Conservation (phyloP, 176 grass and related monocot species). For the Pharus latifolius region DNA sequence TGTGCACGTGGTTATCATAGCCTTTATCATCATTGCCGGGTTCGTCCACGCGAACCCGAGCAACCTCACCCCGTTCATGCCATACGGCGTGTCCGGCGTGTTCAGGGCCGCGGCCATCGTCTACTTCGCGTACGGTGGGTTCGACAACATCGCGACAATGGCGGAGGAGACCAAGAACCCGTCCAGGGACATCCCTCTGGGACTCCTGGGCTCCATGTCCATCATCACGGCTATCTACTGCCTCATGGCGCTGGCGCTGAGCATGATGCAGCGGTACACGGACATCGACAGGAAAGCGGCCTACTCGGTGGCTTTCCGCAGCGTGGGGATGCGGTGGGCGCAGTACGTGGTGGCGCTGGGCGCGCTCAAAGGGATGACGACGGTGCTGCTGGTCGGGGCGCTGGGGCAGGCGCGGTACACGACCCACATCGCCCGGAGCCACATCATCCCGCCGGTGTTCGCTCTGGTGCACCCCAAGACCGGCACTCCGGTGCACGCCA, state of each 20-base stretch:
- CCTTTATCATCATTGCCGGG: slow-evolving; percentile 59
- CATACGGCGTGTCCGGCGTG: slow-evolving; percentile 53
- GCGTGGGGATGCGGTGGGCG: slow-evolving; percentile 73
- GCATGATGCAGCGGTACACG: slow-evolving; percentile 88
- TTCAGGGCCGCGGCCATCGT: slow-evolving; percentile 84
- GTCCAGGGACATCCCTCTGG: slow-evolving; percentile 76
- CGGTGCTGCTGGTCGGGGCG: slow-evolving; percentile 75
- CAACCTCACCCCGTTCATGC: slow-evolving; percentile 76
- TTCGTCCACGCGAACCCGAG: slow-evolving; percentile 51
- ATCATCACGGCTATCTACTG: slow-evolving; percentile 75
- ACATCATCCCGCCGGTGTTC: slow-evolving; percentile 93
- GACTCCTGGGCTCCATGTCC: slow-evolving; percentile 76
- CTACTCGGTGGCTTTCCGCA: slow-evolving; percentile 71
- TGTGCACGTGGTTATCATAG: slow-evolving; percentile 49
- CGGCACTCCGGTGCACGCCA: slow-evolving; percentile 81
- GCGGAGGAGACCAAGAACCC: slow-evolving; percentile 89
- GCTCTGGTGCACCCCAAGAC: slow-evolving; percentile 81
- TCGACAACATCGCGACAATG: slow-evolving; percentile 93
- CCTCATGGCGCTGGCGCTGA: slow-evolving; percentile 72
- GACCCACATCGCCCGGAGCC: slow-evolving; percentile 90
- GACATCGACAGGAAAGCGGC: slow-evolving; percentile 46
- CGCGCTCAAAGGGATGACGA: slow-evolving; percentile 98
- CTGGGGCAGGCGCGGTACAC: slow-evolving; percentile 79
- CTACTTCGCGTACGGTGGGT: slow-evolving; percentile 87
- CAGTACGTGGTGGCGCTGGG: slow-evolving; percentile 83